Conservation (phyloP, 176 grass and related monocot species). For the Oryza nivara region DNA sequence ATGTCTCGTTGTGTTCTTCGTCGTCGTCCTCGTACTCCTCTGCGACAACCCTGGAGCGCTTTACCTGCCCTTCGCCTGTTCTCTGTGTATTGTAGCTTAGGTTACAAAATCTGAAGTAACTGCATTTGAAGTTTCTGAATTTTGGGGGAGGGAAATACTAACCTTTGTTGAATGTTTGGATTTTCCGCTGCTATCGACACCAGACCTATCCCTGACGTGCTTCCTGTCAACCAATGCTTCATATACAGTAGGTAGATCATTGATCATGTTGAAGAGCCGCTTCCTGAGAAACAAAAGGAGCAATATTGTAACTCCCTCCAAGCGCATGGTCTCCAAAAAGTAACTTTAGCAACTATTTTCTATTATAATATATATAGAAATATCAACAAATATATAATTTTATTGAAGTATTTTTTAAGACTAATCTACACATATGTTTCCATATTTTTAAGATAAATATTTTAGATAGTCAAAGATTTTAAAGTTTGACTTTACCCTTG, state of each 20-base stretch:
- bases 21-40: slow-evolving; percentile 35
- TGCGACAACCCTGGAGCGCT: slow-evolving; percentile 42
- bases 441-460: too few relatives aligned
- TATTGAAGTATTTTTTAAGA: too few relatives aligned
- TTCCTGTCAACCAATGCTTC: slow-evolving; percentile 64
- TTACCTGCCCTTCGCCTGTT: slow-evolving; percentile 38
- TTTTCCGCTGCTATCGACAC: slow-evolving; percentile 63
- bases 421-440: too few relatives aligned
- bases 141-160: neutral
- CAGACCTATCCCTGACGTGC: slow-evolving; percentile 60
- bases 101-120: neutral
- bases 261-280: slow-evolving; percentile 76
- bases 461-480: too few relatives aligned
- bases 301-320: neutral
- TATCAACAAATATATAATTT: too few relatives aligned
- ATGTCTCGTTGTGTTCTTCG: slow-evolving; percentile 70
- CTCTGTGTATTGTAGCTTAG: neutral
- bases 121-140: neutral
- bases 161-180: slow-evolving; percentile 71
- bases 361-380: too few relatives aligned
- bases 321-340: too few relatives aligned
- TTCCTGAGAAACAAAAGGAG: slow-evolving; percentile 54
- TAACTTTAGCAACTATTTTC: too few relatives aligned
- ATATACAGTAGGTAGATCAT: slow-evolving; percentile 63
- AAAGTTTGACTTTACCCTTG: too few relatives aligned